These are phyloP conservation scores for Globisporangium uncinulatum DNA, from an alignment of 352 stramenopile species.

Conservation along the genomic window DNA sequence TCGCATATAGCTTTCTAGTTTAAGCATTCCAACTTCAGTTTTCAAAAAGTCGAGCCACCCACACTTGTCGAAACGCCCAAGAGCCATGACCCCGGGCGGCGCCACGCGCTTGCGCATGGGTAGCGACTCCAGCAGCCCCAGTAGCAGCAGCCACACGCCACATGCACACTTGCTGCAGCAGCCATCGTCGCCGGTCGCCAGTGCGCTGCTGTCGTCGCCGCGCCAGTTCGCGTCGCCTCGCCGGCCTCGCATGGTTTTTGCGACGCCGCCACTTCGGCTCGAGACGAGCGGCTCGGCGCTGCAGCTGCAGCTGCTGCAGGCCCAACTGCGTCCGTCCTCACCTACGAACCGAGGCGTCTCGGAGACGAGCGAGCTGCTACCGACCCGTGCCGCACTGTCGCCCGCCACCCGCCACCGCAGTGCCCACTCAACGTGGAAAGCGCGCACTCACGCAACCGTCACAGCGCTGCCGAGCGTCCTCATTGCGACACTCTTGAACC, in stretches of 20 bases:
- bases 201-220: constrained; percentile 12
- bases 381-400: constrained; percentile 12
- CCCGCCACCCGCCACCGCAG: constrained; percentile 3
- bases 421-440: constrained; percentile 20
- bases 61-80: not conserved
- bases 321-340: not conserved
- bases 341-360: constrained; percentile 3
- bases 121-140: not conserved
- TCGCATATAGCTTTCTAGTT: no score
- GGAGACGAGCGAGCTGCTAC: constrained; percentile 26
- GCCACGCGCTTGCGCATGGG: not conserved
- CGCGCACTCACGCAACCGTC: constrained; percentile 19
- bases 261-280: constrained; percentile 56
- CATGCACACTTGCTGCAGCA: constrained; percentile 7
- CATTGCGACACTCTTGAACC: constrained; percentile 75
- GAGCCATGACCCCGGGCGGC: not conserved
- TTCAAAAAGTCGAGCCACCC: not conserved
- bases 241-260: constrained; percentile 48
- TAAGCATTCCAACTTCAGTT: no score
- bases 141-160: not conserved
- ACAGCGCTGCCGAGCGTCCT: constrained; percentile 48
- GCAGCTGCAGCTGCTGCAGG: constrained; percentile 29
- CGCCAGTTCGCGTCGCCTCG: constrained; percentile 6
- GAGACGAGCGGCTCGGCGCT: constrained; percentile 43
- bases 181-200: constrained; percentile 10